phyloP scores from a whole-genome alignment of 768 basidiomycete species.

The Porpolomopsis calyptriformis region DNA sequence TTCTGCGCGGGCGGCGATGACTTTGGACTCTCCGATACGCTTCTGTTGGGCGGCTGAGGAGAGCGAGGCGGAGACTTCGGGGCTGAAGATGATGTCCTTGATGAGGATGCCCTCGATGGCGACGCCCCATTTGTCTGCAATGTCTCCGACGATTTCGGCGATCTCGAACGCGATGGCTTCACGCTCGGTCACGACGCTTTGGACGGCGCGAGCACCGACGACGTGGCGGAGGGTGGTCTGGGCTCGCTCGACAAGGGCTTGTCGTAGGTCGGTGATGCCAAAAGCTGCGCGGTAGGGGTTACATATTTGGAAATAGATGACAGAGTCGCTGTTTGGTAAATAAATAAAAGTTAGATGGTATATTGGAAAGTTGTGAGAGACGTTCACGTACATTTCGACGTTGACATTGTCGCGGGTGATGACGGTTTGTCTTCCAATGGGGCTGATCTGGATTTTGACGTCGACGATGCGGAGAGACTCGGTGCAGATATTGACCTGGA shows the following conservation, averaged over 20 bases:
- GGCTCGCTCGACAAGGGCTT: constrained; percentile 73
- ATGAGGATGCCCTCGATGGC: constrained; percentile 92
- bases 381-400: constrained; percentile 67
- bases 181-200: constrained; percentile 92
- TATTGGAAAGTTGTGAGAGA: constrained; percentile 2
- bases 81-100: constrained; percentile 88
- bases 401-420: constrained; percentile 96
- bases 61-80: constrained; percentile 82
- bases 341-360: not conserved
- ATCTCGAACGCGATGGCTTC: constrained; percentile 96
- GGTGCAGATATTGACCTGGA: constrained; percentile 89
- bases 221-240: constrained; percentile 97
- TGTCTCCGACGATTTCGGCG: constrained; percentile 87
- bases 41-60: constrained; percentile 96
- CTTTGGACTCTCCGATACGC: constrained; percentile 92
- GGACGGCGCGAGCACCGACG: constrained; percentile 90
- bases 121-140: constrained; percentile 95
- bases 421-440: constrained; percentile 79
- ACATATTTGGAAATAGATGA: constrained; percentile 85
- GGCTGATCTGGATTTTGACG: constrained; percentile 91
- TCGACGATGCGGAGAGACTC: constrained; percentile 81
- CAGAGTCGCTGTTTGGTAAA: constrained; percentile 55
- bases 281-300: constrained; percentile 92
- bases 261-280: constrained; percentile 82
- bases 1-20: constrained; percentile 91